Evolutionary conservation across 768 basidiomycete species (phyloP), one percentile per base, ranked within the genome.

Genomic region (Russula griseocarnosa): DNA sequence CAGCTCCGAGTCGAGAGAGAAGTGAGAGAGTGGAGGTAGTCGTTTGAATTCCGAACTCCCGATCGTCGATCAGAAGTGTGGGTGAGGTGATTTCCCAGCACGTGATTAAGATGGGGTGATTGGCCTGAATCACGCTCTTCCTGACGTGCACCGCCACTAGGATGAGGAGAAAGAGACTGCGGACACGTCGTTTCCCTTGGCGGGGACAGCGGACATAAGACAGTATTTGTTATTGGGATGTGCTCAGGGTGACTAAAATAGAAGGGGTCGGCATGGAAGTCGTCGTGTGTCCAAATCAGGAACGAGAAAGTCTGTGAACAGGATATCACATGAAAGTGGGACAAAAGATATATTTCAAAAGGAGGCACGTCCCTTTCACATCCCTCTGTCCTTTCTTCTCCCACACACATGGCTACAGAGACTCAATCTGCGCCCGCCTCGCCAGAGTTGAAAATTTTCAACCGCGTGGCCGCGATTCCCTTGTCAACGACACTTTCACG

Each of bases 401-500:
- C 24, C 53, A 22, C 60, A 55, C 13, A 10, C 11, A 82, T 81
- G 80, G 72, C 78, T 13, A 72, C 76, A 32, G 70, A 72, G 55
- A 75, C 75, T 5, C 71, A 76, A 54, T 60, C 73, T 24, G 64
- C 71, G 16, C 58, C 68, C 47, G 36, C 73, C 3, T 63, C 74
- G 26, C 85, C 87, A 59, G 84, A 85, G 72, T 70, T 90, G 70
- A 90, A 83, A 52, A 76, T 83, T 66, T 65, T 92, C 60, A 69
- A 72, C 44, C 86, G 89, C 62, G 81, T 92, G 55, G 82, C 79
- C n/a, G 81, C 83, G 52, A 91, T 93, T 62, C 90, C 90, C 75
- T 92, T 50, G 79, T 93, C 70, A 83, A 83, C 54, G 86, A 83
- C 59, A 83, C 83, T 5, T 73, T 90, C 63, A 77, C 78, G 63